Base-by-base conservation (phyloP, 2,329 filamentous ascomycete genomes). In the Mycosphaerella sp. region DNA sequence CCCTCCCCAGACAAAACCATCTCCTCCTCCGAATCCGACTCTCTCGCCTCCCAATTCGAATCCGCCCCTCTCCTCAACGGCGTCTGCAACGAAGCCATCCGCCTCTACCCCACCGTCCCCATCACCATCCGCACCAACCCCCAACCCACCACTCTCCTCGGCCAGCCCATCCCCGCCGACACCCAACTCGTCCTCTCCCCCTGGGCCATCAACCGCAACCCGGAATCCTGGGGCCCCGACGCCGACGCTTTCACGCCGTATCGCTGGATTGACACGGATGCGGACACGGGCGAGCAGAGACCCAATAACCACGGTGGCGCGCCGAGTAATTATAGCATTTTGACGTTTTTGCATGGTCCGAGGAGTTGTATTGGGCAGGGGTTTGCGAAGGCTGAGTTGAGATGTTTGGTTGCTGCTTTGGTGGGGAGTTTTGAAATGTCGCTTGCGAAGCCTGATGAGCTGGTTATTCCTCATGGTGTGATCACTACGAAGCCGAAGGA, bases 311-410 rank as follows among this genome's bases (percentile, higher is more conserved):
- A 16, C 93, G 89, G 89, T 85, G 89, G 1, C 66, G 75, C 0
- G 83, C 89, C 60, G 85, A 87, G 54, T 43, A 60, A 59, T 35
- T 61, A 57, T 40, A 56, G 51, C 9, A 57, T 58, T 18, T 47
- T 62, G 14, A 61, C 60, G 3, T 62, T 62, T 48, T 54, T 61
- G 39, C 61, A 60, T 41, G 89, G 89, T 0, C 87, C 88, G 1
- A 74, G 89, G 52, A 86, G 85, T 65, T 95, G 89, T 66, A 94
- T 95, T 60, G 89, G 89, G 0, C 78, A 83, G 67, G 76, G 76
- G 1, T 95, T 95, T 69, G 86, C 89, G 0, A 59, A 61, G 41
- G 63, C 63, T 0, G 64, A 66, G 46, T 41, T 66, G 47, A 59
- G 62, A 32, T 62, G 57, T 50, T 21, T 66, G 35, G 50, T 65